A percentile compares a stretch with the other conserved stretches of the same genome.
phyloP scores from a whole-genome alignment of 148 eudicot genomes.

The Camellia sinensis region DNA sequence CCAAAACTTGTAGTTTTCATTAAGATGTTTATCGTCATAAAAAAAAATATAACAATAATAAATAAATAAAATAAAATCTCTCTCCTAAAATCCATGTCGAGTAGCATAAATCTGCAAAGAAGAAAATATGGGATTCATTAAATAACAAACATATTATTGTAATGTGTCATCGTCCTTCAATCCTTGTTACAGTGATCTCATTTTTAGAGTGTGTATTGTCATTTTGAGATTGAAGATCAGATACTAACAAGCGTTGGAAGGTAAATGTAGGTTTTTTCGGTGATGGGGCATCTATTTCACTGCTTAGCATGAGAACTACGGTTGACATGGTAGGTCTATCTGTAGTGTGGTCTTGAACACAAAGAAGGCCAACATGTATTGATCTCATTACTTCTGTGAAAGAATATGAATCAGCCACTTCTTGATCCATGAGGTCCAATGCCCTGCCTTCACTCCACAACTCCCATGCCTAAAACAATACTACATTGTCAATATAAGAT shows the following conservation, averaged over 20 bases:
- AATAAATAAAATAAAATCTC: too few relatives aligned
- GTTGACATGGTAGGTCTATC: slow-evolving; percentile 34
- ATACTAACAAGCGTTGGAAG: not conserved
- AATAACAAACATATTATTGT: too few relatives aligned
- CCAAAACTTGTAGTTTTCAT: too few relatives aligned
- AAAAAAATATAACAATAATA: too few relatives aligned
- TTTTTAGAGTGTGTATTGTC: not conserved
- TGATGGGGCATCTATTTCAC: slow-evolving; percentile 12
- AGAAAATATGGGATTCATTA: too few relatives aligned
- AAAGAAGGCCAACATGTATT: slow-evolving; percentile 29
- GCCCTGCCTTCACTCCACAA: slow-evolving; percentile 24
- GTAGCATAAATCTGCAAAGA: too few relatives aligned
- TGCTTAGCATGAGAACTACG: slow-evolving; percentile 22
- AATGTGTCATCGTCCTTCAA: slow-evolving; percentile 11
- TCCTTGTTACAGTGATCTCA: slow-evolving; percentile 4
- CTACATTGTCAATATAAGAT: not conserved
- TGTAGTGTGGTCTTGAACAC: slow-evolving; percentile 24
- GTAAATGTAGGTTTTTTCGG: slow-evolving; percentile 21
- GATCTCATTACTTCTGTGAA: slow-evolving; percentile 24
- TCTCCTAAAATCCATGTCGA: too few relatives aligned
- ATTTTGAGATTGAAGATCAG: not conserved
- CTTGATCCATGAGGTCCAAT: slow-evolving; percentile 26
- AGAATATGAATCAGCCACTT: slow-evolving; percentile 6
- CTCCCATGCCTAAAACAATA: slow-evolving; percentile 38
- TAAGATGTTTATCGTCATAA: too few relatives aligned